Evolutionary conservation across 208 protist species (phyloP), one percentile per base, ranked within the genome.

Genomic region (Leishmania arabica): DNA sequence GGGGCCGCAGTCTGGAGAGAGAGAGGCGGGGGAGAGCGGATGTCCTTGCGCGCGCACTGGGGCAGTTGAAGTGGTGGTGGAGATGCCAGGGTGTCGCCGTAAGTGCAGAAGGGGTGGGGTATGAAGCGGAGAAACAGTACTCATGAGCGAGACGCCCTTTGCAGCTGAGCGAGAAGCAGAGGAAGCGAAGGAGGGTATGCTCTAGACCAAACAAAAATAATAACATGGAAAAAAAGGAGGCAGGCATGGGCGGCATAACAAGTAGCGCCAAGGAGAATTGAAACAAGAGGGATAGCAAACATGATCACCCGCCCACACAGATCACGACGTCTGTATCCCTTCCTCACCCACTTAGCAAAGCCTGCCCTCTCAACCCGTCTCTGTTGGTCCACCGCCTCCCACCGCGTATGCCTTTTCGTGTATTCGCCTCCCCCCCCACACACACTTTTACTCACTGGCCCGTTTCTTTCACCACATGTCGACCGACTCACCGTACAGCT

Each of bases 391-490:
- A 27, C 51, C 45, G 45, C 69, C 40, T n/a, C 68, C 27, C 42
- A 8, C n/a, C 68, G 5, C 27, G 15, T 49, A 11, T 31, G 68
- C 45, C 69, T 56, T 62, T 76, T 62, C 31, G 31, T n/a, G 6
- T 40, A 45, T 45, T 58, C 31, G 6, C 72, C 4, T 1, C 47
- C 70, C 5, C 21, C 15, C 5, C 17, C 5, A 37, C 34, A 37
- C 34, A 37, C 19, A 34, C 65, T 21, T 45, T 69, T 42, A 34
- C 19, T 21, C 31, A 45, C 17, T 1, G 21, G 21, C 27, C 24
- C 72, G 45, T 47, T 62, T 17, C 51, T 3, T 76, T 65, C 53
- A 85, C 77, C 77, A 82, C 71, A 85, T 34, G 27, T 69, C 77
- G 5, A 65, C 73, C 27, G 72, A 47, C 34, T 64, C 64, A 9